These are phyloP conservation scores for Globisporangium recalcitrans DNA, from an alignment of 352 stramenopile genomes.

Conservation along the genomic window DNA sequence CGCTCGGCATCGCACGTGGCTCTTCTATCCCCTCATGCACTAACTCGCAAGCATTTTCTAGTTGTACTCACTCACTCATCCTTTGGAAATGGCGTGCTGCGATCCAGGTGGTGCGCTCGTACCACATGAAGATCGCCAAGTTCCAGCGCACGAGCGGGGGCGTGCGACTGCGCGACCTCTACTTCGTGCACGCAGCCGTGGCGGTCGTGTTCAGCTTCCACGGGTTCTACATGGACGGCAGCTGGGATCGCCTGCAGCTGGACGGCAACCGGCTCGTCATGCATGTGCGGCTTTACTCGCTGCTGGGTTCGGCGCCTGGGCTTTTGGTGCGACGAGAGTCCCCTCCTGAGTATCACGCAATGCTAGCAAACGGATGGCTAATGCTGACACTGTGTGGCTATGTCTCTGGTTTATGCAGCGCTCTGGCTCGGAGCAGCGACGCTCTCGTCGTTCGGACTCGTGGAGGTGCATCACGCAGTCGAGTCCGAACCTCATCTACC, in stretches of 20 bases:
- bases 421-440: constrained; percentile 57
- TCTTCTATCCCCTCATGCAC: too few relatives aligned
- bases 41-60: too few relatives aligned
- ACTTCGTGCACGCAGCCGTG: constrained; percentile 54
- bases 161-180: constrained; percentile 50
- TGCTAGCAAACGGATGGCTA: not conserved
- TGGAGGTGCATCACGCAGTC: constrained; percentile 57
- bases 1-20: constrained; percentile 43
- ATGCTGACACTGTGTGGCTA: not conserved
- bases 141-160: constrained; percentile 29
- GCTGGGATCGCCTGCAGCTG: constrained; percentile 46
- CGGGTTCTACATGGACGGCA: constrained; percentile 64
- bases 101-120: constrained; percentile 39
- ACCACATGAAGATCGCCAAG: constrained; percentile 43
- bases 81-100: not conserved
- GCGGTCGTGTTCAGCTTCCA: constrained; percentile 50
- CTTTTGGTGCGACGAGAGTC: constrained; percentile 29
- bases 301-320: constrained; percentile 42
- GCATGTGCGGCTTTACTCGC: constrained; percentile 61
- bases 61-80: not conserved
- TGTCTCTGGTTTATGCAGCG: constrained; percentile 23
- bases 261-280: constrained; percentile 66
- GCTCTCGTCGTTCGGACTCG: constrained; percentile 52
- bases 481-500: constrained; percentile 55
- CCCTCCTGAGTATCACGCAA: not conserved